Base-by-base conservation (phyloP, 2,329 filamentous ascomycete genomes). In the Botryosphaeria dothidea region DNA sequence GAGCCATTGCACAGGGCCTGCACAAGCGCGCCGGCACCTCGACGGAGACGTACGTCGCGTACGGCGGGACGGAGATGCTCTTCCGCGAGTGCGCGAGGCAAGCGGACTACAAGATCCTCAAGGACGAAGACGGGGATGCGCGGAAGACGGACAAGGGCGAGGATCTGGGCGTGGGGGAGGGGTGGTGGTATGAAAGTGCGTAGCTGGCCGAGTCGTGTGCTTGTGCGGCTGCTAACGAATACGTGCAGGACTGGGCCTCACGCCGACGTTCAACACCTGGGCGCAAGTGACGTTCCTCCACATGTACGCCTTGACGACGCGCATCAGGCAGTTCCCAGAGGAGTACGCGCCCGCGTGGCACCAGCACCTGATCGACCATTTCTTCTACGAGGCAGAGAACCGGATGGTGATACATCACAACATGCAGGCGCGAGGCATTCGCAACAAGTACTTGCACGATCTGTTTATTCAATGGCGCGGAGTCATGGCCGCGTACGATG, bases 251-350 rank as follows among this genome's bases (percentile, higher is more conserved):
- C 87, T 97, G 68, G 86, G 86, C 27, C 86, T 99, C 19, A 84
- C 86, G 34, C 92, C 93, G 0, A 98, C 93, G 0, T 99, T 99
- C 79, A 93, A 90, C 75, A 94, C 92, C 65, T 99, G 95, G 95
- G 92, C 93, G 21, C 93, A 98, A 79, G 90, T 98, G 49, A 95
- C 93, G 38, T 96, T 97, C 84, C 85, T 99, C 66, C 94, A 99
- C 82, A 91, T 99, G 85, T 98, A 97, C 83, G 86, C 97, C 66
- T 80, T 98, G 66, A 91, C 92, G 64, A 90, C 92, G 52, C 90
- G 93, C 65, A 82, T 97, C 71, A 91, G 95, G 69, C 89, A 89
- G 77, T 87, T 97, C 71, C 89, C 92, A 23, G 81, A 84, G 62
- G 85, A 89, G 23, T 83, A 86, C 69, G 88, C 91, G 70, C 85